A percentile compares a stretch with the other conserved stretches of the same genome.
Evolutionary conservation across 139 green algal genomes (phyloP).

Genomic region (Ulvella scutata): DNA sequence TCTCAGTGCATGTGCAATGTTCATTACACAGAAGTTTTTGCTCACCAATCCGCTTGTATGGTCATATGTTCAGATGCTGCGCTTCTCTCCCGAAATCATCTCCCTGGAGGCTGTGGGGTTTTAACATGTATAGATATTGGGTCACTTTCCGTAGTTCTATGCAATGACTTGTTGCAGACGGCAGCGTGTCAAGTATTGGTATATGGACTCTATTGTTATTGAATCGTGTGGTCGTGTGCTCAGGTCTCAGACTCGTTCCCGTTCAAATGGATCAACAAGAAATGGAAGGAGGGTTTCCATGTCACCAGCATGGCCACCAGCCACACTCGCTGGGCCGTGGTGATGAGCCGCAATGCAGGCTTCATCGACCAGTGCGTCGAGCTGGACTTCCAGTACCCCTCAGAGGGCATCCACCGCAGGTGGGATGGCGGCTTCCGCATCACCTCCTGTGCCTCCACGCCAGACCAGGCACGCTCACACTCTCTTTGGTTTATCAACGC

Average conservation of each 20-base stretch:
- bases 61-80: too few relatives aligned
- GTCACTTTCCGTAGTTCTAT: too few relatives aligned
- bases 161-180: too few relatives aligned
- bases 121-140: too few relatives aligned
- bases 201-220: too few relatives aligned
- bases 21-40: too few relatives aligned
- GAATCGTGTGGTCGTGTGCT: too few relatives aligned
- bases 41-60: too few relatives aligned
- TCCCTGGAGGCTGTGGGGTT: too few relatives aligned
- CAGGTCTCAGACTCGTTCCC: conserved; percentile 87
- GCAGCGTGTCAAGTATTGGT: too few relatives aligned
- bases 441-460: conserved; percentile 86
- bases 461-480: conserved; percentile 62
- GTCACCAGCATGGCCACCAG: conserved; percentile 94
- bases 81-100: too few relatives aligned
- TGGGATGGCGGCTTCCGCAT: conserved; percentile 96
- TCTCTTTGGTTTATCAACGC: not conserved
- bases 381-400: conserved; percentile 98
- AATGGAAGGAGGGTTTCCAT: conserved; percentile 99
- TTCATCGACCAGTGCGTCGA: conserved; percentile 97
- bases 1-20: too few relatives aligned
- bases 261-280: conserved; percentile 99
- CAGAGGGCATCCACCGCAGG: conserved; percentile 89
- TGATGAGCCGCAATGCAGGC: conserved; percentile 95
- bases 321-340: conserved; percentile 90